Base-by-base conservation (phyloP, 805 yeast species). In the Suhomyces kilbournensis region DNA sequence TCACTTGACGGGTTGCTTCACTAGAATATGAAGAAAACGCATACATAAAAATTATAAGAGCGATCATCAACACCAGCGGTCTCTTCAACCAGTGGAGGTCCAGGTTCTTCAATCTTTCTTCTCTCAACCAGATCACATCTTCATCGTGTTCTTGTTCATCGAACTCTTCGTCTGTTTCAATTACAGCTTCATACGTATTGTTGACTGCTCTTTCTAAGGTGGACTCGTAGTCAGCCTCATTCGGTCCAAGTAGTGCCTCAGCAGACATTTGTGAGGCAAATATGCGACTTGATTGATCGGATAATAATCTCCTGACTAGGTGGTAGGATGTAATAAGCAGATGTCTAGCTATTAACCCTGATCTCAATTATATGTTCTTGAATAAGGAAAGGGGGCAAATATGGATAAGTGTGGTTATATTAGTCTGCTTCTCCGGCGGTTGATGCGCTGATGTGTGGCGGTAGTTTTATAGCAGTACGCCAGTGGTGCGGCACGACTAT, bases 31-130 rank as follows among this genome's bases (percentile, higher is more conserved):
- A 7, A 68, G 80, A 68, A 47, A 83, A 61, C 7, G 84, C 71
- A 51, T 69, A 66, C 4, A 79, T 43, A 38, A 82, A 74, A 2
- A 78, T 44, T 1, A 76, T 64, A 2, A 71, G 38, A 23, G 83
- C 74, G 10, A 85, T 62, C 68, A 81, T 71, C n/a, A 68, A 57
- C 7, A 83, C 67, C 2, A 86, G 77, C 0, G 92, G 92, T 43
- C 86, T 70, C 26, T 70, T 71, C 50, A 77, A 67, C 87, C 89
- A 85, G 17, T 74, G 72, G 26, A 80, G 50, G 2, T 69, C 53
- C 53, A 69, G 63, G 60, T 81, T 81, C 23, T 38, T 38, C 22
- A 38, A 38, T 38, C 84, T 69, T 49, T 78, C 79, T 54, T 83
- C 85, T 14, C 79, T 60, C 23, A 38, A 38, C 78, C 84, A 77